A percentile compares a stretch with the other conserved stretches of the same genome.
phyloP scores from a whole-genome alignment of 2,329 filamentous ascomycete genomes.

The Achaetomium macrosporum region DNA sequence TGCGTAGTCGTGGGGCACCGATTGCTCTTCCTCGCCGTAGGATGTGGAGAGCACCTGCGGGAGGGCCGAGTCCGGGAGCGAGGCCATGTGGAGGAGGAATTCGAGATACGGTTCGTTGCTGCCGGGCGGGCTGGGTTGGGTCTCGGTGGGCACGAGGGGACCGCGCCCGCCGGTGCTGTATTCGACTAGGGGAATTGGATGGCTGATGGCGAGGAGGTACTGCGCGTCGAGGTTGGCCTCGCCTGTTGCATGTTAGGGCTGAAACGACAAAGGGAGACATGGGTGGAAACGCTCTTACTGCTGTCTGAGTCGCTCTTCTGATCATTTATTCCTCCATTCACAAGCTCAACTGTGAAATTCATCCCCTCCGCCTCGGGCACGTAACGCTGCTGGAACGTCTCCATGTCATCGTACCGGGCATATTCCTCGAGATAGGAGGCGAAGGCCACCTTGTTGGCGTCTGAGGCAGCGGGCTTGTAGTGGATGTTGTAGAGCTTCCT shows the following conservation, averaged over 20 bases:
- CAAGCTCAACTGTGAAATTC: conserved; percentile 49
- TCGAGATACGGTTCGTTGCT: conserved; percentile 66
- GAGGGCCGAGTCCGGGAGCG: conserved; percentile 43
- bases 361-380: conserved; percentile 45
- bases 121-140: conserved; percentile 42
- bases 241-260: neutral
- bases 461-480: conserved; percentile 28
- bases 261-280: neutral
- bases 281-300: conserved; percentile 20
- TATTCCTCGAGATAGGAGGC: conserved; percentile 44
- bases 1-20: conserved; percentile 55
- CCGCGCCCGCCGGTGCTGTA: conserved; percentile 57
- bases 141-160: conserved; percentile 47
- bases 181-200: conserved; percentile 48
- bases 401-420: conserved; percentile 44
- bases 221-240: conserved; percentile 63
- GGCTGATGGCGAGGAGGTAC: conserved; percentile 51
- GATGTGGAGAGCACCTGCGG: conserved; percentile 60
- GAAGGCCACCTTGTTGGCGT: conserved; percentile 33
- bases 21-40: conserved; percentile 64
- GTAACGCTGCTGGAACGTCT: conserved; percentile 44
- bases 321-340: conserved; percentile 50
- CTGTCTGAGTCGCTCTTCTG: conserved; percentile 36
- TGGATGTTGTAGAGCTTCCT: conserved; percentile 43
- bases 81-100: conserved; percentile 54